phyloP scores from a whole-genome alignment of 176 grass and related monocot genomes.

The Zea mays region Zm-B73-REFERENCE-NAM-5.0 NC_050104.1:133505501-133506000 shows the following conservation, averaged over 20 bases:
- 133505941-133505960: slow-evolving; percentile 24
- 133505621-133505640: slow-evolving; percentile 67
- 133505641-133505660: slow-evolving; percentile 60
- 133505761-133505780: slow-evolving; percentile 31
- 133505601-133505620: slow-evolving; percentile 89
- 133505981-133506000: slow-evolving; percentile 8
- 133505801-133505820: slow-evolving; percentile 12
- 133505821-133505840: not conserved
- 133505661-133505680: slow-evolving; percentile 79
- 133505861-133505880: slow-evolving; percentile 19
- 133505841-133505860: slow-evolving; percentile 17
- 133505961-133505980: not conserved
- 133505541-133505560: slow-evolving; percentile 27
- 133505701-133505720: slow-evolving; percentile 47
- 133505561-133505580: slow-evolving; percentile 35
- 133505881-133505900: not conserved
- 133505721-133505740: slow-evolving; percentile 48
- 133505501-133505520: not conserved
- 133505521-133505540: slow-evolving; percentile 15
- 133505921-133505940: slow-evolving; percentile 1
- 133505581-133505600: slow-evolving; percentile 94
- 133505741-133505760: slow-evolving; percentile 15
- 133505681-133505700: slow-evolving; percentile 72
- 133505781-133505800: slow-evolving; percentile 14
- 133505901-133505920: slow-evolving; percentile 20